These are phyloP conservation scores for Diplodia intermedia DNA, from an alignment of 2,329 filamentous ascomycete genomes.

Conservation along the genomic window DNA sequence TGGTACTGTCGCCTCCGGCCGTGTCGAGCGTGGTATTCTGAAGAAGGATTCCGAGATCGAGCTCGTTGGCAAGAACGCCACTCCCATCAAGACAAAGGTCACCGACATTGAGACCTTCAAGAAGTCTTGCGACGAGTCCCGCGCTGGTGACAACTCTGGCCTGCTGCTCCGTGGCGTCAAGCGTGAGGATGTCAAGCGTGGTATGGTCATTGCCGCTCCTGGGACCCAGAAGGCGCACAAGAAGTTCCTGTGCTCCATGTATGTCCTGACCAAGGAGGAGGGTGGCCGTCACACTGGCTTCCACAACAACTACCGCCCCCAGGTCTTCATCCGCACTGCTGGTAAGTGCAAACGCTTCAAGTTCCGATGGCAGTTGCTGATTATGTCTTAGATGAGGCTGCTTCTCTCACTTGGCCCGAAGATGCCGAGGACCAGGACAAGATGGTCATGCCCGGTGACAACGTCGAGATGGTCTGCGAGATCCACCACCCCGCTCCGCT, in stretches of 20 bases:
- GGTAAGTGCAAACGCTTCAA: conserved; percentile 61
- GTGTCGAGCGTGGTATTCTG: conserved; percentile 92
- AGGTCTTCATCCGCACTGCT: conserved; percentile 94
- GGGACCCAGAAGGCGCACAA: conserved; percentile 84
- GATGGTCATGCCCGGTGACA: conserved; percentile 98
- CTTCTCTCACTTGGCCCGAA: conserved; percentile 85
- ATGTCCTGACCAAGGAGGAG: conserved; percentile 97
- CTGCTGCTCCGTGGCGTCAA: conserved; percentile 94
- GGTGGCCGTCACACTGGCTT: conserved; percentile 97
- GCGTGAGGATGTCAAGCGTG: conserved; percentile 91
- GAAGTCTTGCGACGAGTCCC: conserved; percentile 97
- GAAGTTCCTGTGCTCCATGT: conserved; percentile 94
- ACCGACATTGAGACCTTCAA: conserved; percentile 99
- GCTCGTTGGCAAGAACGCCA: conserved; percentile 83
- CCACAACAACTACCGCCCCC: conserved; percentile 93
- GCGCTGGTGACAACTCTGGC: conserved; percentile 97
- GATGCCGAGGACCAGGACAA: conserved; percentile 75
- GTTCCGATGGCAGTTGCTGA: conserved; percentile 1
- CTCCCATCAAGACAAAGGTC: conserved; percentile 96
- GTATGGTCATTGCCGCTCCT: conserved; percentile 91
- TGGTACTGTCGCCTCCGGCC: conserved; percentile 95
- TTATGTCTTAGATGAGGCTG: conserved; percentile 63
- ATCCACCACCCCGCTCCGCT: conserved; percentile 85
- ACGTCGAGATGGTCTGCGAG: conserved; percentile 93
- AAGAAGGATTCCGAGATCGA: conserved; percentile 96